phyloP scores from a whole-genome alignment of 805 yeast genomes.

The Cyberlindnera xishuangbannaensis region DNA sequence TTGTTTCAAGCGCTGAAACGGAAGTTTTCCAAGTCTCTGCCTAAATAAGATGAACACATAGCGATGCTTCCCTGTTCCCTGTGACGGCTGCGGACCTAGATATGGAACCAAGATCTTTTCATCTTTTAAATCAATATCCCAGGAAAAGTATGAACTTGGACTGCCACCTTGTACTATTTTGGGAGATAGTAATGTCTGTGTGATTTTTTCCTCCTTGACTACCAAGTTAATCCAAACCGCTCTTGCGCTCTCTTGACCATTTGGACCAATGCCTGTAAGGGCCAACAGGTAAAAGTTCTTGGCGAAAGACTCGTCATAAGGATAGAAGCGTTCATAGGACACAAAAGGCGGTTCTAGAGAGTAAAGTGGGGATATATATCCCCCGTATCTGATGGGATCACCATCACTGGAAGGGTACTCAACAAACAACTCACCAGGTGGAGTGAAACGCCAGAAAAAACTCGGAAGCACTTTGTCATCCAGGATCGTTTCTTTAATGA shows the following conservation, averaged over 20 bases:
- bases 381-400: slow-evolving; percentile 13
- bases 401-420: slow-evolving; percentile 9
- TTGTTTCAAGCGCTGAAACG: slow-evolving; percentile 12
- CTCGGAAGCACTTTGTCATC: slow-evolving; percentile 4
- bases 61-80: slow-evolving; percentile 12
- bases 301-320: slow-evolving; percentile 4
- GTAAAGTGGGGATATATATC: slow-evolving; percentile 17
- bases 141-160: slow-evolving; percentile 5
- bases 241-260: slow-evolving; percentile 5
- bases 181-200: neutral
- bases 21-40: slow-evolving; percentile 15
- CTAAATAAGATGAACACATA: slow-evolving; percentile 19
- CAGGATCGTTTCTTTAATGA: slow-evolving; percentile 2
- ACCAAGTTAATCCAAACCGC: slow-evolving; percentile 19
- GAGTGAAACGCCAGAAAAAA: slow-evolving; percentile 15
- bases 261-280: slow-evolving; percentile 15
- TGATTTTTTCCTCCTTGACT: slow-evolving; percentile 6
- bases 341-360: slow-evolving; percentile 13
- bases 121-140: slow-evolving; percentile 6
- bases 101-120: slow-evolving; percentile 13
- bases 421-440: slow-evolving; percentile 15
- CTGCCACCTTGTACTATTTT: neutral
- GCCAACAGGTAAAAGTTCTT: slow-evolving; percentile 11
- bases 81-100: slow-evolving; percentile 15
- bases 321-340: slow-evolving; percentile 13